These are phyloP conservation scores for Mucuna pruriens DNA, from an alignment of 306 rosid species.

Conservation along the genomic window DNA sequence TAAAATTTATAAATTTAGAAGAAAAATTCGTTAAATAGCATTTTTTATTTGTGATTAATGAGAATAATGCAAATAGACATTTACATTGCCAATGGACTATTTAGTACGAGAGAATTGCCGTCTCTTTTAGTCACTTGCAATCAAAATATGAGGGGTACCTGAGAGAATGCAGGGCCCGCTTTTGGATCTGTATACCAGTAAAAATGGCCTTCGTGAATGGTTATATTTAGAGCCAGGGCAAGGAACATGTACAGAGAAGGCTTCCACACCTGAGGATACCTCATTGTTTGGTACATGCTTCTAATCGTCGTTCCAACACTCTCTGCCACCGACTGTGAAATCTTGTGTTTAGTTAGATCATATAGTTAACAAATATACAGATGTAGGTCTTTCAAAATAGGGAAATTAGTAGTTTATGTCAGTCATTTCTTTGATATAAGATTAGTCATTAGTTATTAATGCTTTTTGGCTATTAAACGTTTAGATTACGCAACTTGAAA, in stretches of 20 bases:
- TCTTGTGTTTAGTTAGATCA: background rate
- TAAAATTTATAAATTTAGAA: too few species aligned
- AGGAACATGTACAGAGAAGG: conserved; percentile 77
- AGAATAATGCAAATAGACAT: too few species aligned
- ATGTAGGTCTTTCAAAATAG: background rate
- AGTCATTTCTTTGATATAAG: background rate
- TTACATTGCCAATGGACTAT: too few species aligned
- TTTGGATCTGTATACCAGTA: conserved; percentile 83
- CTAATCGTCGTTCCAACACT: conserved; percentile 50
- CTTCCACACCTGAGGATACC: conserved; percentile 78
- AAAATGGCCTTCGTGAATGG: conserved; percentile 79
- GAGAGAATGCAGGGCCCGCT: conserved; percentile 86
- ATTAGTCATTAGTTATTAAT: background rate
- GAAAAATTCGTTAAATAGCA: too few species aligned
- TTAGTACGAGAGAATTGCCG: background rate
- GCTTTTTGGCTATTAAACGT: background rate
- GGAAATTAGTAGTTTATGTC: background rate
- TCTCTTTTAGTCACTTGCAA: background rate
- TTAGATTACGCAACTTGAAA: background rate
- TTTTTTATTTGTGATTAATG: too few species aligned
- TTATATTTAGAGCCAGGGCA: conserved; percentile 59
- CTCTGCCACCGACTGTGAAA: conserved; percentile 47
- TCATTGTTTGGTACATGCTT: conserved; percentile 60
- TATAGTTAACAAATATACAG: background rate
- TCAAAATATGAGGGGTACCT: conserved; percentile 48